Conservation (phyloP, 305 asterid genomes). For the Fraxinus ornus region DNA sequence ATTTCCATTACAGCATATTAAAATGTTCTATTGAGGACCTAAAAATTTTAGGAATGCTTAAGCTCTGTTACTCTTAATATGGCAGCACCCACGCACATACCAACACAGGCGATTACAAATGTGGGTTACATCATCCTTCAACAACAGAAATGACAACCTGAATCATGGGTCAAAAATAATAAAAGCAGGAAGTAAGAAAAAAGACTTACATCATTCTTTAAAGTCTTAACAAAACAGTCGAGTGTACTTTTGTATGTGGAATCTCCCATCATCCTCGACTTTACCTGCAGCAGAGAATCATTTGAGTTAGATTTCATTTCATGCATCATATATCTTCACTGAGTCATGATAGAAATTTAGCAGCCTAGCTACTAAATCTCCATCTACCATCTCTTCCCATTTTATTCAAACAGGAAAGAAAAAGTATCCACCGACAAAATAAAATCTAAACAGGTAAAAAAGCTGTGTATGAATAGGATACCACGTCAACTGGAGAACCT, state of each 20-base stretch:
- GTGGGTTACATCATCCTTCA: background rate
- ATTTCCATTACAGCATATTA: background rate
- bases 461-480: conserved; percentile 29
- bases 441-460: background rate
- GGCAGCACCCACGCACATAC: background rate
- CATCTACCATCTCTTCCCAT: background rate
- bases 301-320: conserved; percentile 9
- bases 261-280: conserved; percentile 99
- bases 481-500: conserved; percentile 98
- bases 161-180: background rate
- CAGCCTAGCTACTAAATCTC: background rate
- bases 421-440: background rate
- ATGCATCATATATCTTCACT: background rate
- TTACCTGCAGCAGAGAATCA: conserved; percentile 56
- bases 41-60: background rate
- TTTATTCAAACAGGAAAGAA: background rate
- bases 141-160: background rate
- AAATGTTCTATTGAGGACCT: background rate
- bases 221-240: conserved; percentile 90
- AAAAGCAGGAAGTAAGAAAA: background rate
- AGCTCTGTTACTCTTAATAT: background rate
- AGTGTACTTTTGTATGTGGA: conserved; percentile 75
- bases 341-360: background rate
- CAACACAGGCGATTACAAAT: background rate
- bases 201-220: conserved; percentile 81